Base-by-base conservation (phyloP, 768 basidiomycete genomes). In the Macrolepiota dolichaula region DNA sequence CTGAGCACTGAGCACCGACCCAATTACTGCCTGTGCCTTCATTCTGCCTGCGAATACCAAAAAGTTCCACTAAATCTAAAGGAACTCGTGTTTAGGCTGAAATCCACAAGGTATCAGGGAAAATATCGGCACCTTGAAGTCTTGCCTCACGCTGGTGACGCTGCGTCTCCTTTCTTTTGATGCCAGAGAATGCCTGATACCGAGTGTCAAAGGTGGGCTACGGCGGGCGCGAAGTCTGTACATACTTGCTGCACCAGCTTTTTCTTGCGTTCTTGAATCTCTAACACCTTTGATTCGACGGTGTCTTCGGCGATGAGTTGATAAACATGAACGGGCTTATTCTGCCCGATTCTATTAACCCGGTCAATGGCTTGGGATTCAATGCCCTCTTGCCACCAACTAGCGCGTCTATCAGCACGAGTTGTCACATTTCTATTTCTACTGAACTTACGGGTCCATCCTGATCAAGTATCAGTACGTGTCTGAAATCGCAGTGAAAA, bases 271-370 rank as follows among this genome's bases (percentile, higher is more conserved):
- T 91, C 89, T 70, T 96, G 94, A 62, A 95, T 96, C 25, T 91
- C 92, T 47, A 96, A 79, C 46, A 87, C 93, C 73, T 91, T 94
- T 12, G 90, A 82, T 72, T 96, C 94, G 0, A 95, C 87, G 0
- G 94, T 96, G 66, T 94, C 81, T 66, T 94, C 93, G 0, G 94
- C 92, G 57, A 96, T 93, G 51, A 96, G 75, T 67, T 95, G 94
- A 68, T 94, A 95, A 19, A 95, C 92, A 64, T 89, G 87, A 35
- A 96, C 92, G 1, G 82, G 77, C 70, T 88, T 93, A 64, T 73
- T 90, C 71, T 96, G 94, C 13, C 94, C 94, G 63, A 94, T 92
- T 54, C 90, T 84, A 66, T 92, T 92, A 59, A 88, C 89, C 65
- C 89, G 77, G 68, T 91, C 91, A 55, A 92, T 87, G 1, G 91